phyloP scores from a whole-genome alignment of 768 basidiomycete genomes.

The Myochromella boudieri region DNA sequence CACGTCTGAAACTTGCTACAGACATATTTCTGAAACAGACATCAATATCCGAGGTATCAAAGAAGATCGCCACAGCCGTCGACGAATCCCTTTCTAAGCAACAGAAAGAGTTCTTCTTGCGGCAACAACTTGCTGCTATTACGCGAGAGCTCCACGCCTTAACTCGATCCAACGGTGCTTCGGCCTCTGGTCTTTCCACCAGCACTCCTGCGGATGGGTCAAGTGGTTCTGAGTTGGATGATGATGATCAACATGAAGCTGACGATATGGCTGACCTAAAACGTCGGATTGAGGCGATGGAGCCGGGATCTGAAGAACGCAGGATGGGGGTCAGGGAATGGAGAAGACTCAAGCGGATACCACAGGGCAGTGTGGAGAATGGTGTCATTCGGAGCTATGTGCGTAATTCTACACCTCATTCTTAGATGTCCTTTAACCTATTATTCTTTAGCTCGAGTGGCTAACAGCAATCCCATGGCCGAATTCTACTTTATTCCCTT shows the following conservation, averaged over 20 bases:
- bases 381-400: constrained; percentile 87
- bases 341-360: constrained; percentile 83
- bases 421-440: constrained; percentile 2
- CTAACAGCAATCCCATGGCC: constrained; percentile 86
- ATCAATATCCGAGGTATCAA: constrained; percentile 78
- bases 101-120: constrained; percentile 84
- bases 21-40: constrained; percentile 72
- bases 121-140: constrained; percentile 80
- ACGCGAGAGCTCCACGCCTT: constrained; percentile 71
- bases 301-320: constrained; percentile 72
- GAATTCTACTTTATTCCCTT: constrained; percentile 32
- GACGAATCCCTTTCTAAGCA: constrained; percentile 86
- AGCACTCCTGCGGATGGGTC: constrained; percentile 16
- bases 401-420: constrained; percentile 28
- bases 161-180: constrained; percentile 27
- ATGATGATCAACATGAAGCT: constrained; percentile 78
- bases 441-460: constrained; percentile 41
- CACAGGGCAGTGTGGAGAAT: constrained; percentile 86
- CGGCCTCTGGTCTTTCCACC: constrained; percentile 12
- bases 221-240: constrained; percentile 58
- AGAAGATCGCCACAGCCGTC: constrained; percentile 77
- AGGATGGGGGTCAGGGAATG: constrained; percentile 83
- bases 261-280: constrained; percentile 77
- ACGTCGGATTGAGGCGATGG: constrained; percentile 73
- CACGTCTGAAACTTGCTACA: constrained; percentile 65